Percentiles rank a stretch among this genome's conserved stretches.
Conservation (phyloP, 1,284 basidiomycete species). For the Puccinia novopanici region DNA sequence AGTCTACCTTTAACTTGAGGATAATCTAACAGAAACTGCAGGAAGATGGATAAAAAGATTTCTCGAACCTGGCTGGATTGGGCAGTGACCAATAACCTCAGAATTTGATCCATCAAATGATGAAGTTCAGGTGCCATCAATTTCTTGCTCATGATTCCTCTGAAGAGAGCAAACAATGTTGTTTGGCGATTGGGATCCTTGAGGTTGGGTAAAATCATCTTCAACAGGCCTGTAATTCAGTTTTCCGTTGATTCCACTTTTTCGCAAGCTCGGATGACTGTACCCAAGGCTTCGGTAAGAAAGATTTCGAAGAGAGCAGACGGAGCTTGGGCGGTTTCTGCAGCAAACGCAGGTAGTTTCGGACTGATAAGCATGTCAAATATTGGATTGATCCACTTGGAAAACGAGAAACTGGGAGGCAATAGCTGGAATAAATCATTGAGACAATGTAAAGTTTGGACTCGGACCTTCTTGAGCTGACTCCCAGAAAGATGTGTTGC, state of each 20-base stretch:
- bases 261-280: slow-evolving; percentile 81
- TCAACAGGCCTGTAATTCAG: slow-evolving; percentile 82
- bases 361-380: slow-evolving; percentile 79
- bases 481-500: slow-evolving; percentile 9
- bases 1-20: slow-evolving; percentile 92
- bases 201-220: slow-evolving; percentile 84
- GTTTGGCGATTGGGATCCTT: slow-evolving; percentile 87
- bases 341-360: slow-evolving; percentile 72
- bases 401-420: slow-evolving; percentile 68
- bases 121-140: slow-evolving; percentile 96
- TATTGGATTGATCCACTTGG: slow-evolving; percentile 71
- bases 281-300: slow-evolving; percentile 79
- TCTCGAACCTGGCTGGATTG: slow-evolving; percentile 90
- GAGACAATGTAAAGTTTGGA: slow-evolving; percentile 70
- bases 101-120: slow-evolving; percentile 94
- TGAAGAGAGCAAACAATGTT: slow-evolving; percentile 82
- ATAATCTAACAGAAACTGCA: slow-evolving; percentile 96
- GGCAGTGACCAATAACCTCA: slow-evolving; percentile 88
- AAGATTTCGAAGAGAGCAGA: no score
- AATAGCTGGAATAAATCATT: slow-evolving; percentile 77
- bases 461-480: slow-evolving; percentile 40
- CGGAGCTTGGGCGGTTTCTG: slow-evolving; percentile 86
- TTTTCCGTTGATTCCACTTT: slow-evolving; percentile 80
- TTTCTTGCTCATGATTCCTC: slow-evolving; percentile 85
- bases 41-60: slow-evolving; percentile 79